Conservation (phyloP, 2,329 filamentous ascomycete genomes). For the Beauveria australis region DNA sequence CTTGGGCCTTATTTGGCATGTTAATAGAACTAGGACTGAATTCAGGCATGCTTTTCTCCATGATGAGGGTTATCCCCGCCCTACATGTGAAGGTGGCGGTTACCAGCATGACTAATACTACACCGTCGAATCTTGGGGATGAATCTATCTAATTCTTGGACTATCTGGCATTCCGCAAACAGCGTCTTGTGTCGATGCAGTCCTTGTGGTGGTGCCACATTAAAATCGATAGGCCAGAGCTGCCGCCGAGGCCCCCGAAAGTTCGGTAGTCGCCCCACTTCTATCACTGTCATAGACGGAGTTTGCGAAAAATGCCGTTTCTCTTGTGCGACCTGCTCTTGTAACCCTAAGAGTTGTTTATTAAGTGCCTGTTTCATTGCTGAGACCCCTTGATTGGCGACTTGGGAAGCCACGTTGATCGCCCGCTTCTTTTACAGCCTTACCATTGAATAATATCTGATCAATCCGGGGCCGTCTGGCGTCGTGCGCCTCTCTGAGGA, state of each 20-base stretch:
- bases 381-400: not conserved
- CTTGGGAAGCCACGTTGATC: not conserved
- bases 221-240: not conserved
- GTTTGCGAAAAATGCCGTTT: slow-evolving; percentile 11
- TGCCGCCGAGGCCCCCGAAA: not conserved
- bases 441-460: not conserved
- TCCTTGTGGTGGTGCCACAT: not conserved
- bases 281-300: not conserved
- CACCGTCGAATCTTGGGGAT: no score
- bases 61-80: no score
- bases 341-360: not conserved
- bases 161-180: not conserved
- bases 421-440: not conserved
- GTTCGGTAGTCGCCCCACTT: not conserved
- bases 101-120: not conserved
- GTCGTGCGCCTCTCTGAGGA: not conserved
- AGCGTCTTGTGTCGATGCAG: not conserved
- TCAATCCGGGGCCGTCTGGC: not conserved
- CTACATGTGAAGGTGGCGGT: not conserved
- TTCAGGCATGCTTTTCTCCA: not conserved
- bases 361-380: not conserved
- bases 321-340: not conserved
- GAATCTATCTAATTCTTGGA: no score
- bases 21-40: not conserved
- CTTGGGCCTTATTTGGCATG: not conserved